Percentiles rank a stretch among this genome's conserved stretches.
phyloP scores from a whole-genome alignment of 1,284 basidiomycete genomes.

The Phellopilus nigrolimitatus region DNA sequence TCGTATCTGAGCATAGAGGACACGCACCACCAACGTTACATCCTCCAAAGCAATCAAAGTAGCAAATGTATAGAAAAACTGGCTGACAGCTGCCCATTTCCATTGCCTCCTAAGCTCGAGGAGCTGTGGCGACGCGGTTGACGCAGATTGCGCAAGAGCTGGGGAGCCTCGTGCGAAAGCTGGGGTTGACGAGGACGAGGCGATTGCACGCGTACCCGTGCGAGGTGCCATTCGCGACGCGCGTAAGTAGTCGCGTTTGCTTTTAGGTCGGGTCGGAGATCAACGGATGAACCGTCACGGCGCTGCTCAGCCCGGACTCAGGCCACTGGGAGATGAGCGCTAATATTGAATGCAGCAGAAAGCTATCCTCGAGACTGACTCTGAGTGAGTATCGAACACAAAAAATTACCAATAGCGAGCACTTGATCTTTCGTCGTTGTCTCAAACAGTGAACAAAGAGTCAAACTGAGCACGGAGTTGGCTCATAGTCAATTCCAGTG shows the following conservation, averaged over 20 bases:
- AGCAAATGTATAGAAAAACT: constrained; percentile 76
- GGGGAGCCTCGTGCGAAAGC: constrained; percentile 7
- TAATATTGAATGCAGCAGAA: too few species aligned
- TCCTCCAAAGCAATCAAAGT: constrained; percentile 61
- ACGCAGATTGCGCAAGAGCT: constrained; percentile 11
- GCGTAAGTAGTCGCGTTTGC: constrained; percentile 15
- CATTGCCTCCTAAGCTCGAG: constrained; percentile 52
- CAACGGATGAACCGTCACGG: constrained; percentile 12
- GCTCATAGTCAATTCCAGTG: neutral
- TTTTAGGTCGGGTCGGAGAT: constrained; percentile 17
- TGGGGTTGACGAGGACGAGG: constrained; percentile 17
- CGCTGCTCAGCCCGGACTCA: neutral
- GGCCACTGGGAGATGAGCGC: neutral
- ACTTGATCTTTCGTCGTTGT: too few species aligned
- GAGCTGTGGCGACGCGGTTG: constrained; percentile 16
- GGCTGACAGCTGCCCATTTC: constrained; percentile 82
- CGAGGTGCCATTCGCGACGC: constrained; percentile 20
- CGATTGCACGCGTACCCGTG: constrained; percentile 3
- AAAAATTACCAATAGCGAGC: too few species aligned
- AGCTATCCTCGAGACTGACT: too few species aligned
- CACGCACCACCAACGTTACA: constrained; percentile 56
- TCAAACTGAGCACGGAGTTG: too few species aligned
- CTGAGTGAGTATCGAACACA: neutral
- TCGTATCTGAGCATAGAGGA: constrained; percentile 12
- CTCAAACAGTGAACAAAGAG: too few species aligned